Evolutionary conservation across 805 yeast genomes (phyloP), one percentile per base, ranked within the genome.

Genomic region (Sugiyamaella marilandica): DNA sequence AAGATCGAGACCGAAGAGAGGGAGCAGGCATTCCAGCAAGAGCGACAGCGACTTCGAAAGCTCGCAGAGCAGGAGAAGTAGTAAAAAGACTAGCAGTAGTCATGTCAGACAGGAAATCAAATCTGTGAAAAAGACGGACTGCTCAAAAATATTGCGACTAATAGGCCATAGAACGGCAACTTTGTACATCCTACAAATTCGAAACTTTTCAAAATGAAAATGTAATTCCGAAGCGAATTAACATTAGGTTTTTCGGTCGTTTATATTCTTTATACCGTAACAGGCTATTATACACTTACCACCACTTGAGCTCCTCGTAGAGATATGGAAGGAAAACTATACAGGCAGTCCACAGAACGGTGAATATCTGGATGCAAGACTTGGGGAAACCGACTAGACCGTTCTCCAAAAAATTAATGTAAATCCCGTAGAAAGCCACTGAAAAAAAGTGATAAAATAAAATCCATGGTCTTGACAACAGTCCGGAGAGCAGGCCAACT

Each of bases 381-480:
- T 84, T 36, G 11, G 92, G 94, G 64, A 85, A 75, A 5, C 86
- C 83, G 0, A 74, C 52, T 11, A 82, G 44, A 2, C 97, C 97
- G 53, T 82, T 76, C 24, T 76, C 81, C 29, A 64, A 64, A 59
- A 85, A 81, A 70, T 91, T 90, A 59, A 83, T 66, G 63, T 77
- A 81, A 52, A 92, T 82, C 5, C 92, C 79, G 67, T 86, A 91
- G 61, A 92, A 79, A 1, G 97, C 98, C 48, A 94, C 98, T 46
- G 85, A 77, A 70, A 88, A 88, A 71, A 94, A 94, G 62, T 92
- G 97, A 68, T 83, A 79, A 64, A 95, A 82, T 56, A 94, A 76
- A 45, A 80, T 63, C 65, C 79, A 73, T 11, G 97, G 96, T 59
- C 75, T 77, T 46, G 95, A 95, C 51, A 80, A 70, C 63, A 89